Evolutionary conservation across 2,329 filamentous ascomycete genomes (phyloP).

Genomic region (Hysterium pulicare): DNA sequence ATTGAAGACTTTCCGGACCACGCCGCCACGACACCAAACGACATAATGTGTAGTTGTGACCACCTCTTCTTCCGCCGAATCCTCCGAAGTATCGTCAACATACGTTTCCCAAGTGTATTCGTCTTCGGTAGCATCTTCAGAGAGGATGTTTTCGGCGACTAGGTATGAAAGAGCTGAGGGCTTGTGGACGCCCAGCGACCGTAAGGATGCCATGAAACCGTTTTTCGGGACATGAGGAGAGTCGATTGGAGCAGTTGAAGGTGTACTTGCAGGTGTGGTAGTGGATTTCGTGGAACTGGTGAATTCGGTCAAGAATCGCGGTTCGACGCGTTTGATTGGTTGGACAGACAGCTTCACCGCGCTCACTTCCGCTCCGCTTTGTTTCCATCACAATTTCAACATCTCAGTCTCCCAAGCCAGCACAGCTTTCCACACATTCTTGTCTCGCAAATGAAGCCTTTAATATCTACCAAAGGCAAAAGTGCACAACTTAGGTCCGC

Average conservation of each 20-base stretch:
- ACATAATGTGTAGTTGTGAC: constrained; percentile 72
- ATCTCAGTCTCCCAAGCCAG: constrained; percentile 4
- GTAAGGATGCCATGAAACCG: constrained; percentile 76
- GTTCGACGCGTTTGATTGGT: constrained; percentile 3
- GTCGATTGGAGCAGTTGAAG: constrained; percentile 3
- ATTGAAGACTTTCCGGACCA: constrained; percentile 80
- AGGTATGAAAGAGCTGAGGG: constrained; percentile 81
- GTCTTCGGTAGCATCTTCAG: constrained; percentile 60
- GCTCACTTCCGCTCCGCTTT: background rate
- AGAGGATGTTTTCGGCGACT: constrained; percentile 73
- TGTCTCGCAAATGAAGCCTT: constrained; percentile 68
- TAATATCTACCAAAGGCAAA: constrained; percentile 44
- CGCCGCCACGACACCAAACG: constrained; percentile 82
- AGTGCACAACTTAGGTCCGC: constrained; percentile 29
- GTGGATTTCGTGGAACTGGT: no score
- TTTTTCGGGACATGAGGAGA: constrained; percentile 30
- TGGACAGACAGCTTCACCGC: background rate
- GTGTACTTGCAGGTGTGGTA: background rate
- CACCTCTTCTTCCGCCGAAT: constrained; percentile 69
- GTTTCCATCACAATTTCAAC: background rate
- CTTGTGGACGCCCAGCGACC: constrained; percentile 86
- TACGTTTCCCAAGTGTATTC: constrained; percentile 75
- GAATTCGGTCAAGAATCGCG: no score
- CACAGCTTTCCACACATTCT: constrained; percentile 2
- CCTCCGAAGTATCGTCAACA: constrained; percentile 42